Evolutionary conservation across 1,139 yeast genomes (phyloP).

Genomic region (Kodamaea alishanica): DNA sequence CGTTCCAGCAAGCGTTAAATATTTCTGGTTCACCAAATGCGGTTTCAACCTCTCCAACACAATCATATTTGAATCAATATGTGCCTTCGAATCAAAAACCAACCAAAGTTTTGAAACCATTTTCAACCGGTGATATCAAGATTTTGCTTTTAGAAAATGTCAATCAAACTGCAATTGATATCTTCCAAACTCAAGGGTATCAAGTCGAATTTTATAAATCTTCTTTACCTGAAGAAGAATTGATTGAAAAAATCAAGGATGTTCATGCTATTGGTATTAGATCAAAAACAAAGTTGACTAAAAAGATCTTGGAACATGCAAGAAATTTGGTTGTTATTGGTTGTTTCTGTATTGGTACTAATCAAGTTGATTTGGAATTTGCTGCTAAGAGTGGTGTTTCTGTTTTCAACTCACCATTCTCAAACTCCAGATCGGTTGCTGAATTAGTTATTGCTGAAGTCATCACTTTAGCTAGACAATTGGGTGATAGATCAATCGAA

Average conservation of each 20-base stretch:
- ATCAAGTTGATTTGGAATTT: slow-evolving; percentile 88
- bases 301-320: slow-evolving; percentile 76
- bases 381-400: slow-evolving; percentile 95
- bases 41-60: slow-evolving; percentile 72
- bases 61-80: slow-evolving; percentile 47
- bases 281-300: slow-evolving; percentile 89
- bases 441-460: slow-evolving; percentile 96
- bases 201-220: slow-evolving; percentile 94
- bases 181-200: slow-evolving; percentile 85
- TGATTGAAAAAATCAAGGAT: slow-evolving; percentile 87
- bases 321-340: slow-evolving; percentile 88
- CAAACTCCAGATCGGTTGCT: slow-evolving; percentile 97
- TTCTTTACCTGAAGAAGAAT: slow-evolving; percentile 86
- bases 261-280: slow-evolving; percentile 98
- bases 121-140: slow-evolving; percentile 88
- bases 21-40: slow-evolving; percentile 60
- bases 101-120: slow-evolving; percentile 76
- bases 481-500: slow-evolving; percentile 95
- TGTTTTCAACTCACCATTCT: slow-evolving; percentile 97
- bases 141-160: slow-evolving; percentile 88
- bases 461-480: slow-evolving; percentile 90
- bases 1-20: slow-evolving; percentile 53
- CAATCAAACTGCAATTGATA: slow-evolving; percentile 84
- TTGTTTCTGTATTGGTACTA: slow-evolving; percentile 98
- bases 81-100: slow-evolving; percentile 44